These are phyloP conservation scores for Collybia sordida DNA, from an alignment of 768 basidiomycete genomes.

Conservation along the genomic window DNA sequence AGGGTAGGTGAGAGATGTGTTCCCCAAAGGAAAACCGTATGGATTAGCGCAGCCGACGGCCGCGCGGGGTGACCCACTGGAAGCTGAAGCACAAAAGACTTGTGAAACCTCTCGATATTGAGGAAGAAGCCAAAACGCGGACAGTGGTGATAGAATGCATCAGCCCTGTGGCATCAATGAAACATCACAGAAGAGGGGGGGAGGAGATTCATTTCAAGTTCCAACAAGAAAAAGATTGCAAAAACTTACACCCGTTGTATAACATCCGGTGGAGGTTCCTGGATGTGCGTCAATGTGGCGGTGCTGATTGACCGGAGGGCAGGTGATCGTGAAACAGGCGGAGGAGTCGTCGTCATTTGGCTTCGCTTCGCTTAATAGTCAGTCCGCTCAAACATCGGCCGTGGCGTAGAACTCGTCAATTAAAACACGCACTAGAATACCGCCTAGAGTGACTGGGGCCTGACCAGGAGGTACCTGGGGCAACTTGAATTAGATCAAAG, in stretches of 20 bases:
- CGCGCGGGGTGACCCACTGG: slow-evolving; percentile 28
- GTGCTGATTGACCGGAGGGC: background rate
- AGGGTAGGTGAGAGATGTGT: slow-evolving; percentile 25
- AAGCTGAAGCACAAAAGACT: slow-evolving; percentile 26
- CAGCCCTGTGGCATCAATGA: slow-evolving; percentile 13
- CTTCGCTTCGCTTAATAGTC: background rate
- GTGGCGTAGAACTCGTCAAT: too few species aligned
- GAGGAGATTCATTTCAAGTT: too few species aligned
- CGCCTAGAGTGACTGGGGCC: background rate
- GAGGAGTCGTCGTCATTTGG: background rate
- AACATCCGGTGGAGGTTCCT: background rate
- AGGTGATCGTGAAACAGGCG: too few species aligned
- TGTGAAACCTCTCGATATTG: slow-evolving; percentile 40
- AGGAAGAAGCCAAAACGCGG: slow-evolving; percentile 56
- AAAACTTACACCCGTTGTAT: background rate
- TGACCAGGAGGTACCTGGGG: background rate
- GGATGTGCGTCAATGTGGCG: background rate
- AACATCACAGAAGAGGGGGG: background rate
- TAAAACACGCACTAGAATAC: too few species aligned
- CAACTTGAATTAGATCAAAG: too few species aligned
- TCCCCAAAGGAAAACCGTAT: slow-evolving; percentile 38
- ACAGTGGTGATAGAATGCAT: slow-evolving; percentile 38
- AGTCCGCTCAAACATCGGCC: too few species aligned
- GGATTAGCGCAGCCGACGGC: slow-evolving; percentile 35
- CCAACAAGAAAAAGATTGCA: background rate